Percentiles rank a stretch among this genome's conserved stretches.
Conservation (phyloP, 805 yeast species). For the Zygoascus ofunaensis region DNA sequence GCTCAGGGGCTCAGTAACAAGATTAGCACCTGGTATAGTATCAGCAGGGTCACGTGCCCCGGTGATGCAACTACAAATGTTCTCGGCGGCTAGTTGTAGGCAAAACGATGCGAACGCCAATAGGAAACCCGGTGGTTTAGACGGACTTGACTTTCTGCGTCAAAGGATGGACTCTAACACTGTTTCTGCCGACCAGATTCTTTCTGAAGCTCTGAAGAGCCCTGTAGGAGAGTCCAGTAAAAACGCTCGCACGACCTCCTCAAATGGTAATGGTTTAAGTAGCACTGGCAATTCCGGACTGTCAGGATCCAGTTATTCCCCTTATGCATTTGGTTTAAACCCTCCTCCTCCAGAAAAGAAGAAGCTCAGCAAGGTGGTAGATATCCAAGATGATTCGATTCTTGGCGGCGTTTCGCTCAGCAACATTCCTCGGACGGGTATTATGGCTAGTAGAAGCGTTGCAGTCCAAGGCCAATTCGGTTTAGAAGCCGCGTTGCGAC, state of each 20-base stretch:
- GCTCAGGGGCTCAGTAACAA: neutral
- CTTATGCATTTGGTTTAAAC: constrained; percentile 2
- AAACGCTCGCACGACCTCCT: neutral
- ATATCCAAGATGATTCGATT: constrained; percentile 3
- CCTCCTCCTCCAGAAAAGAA: neutral
- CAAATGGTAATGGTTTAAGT: neutral
- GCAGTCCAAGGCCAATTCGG: constrained; percentile 19
- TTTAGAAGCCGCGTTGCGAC: constrained; percentile 20
- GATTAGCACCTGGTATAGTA: neutral
- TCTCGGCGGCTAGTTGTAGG: too few species aligned
- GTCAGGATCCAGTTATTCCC: neutral
- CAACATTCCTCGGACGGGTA: constrained; percentile 26
- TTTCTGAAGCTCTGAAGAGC: neutral
- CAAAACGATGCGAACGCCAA: neutral
- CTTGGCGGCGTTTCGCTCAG: constrained; percentile 10
- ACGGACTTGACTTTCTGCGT: neutral
- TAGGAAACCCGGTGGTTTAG: neutral
- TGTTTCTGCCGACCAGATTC: neutral
- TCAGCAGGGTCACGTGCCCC: neutral
- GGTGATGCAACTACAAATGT: too few species aligned
- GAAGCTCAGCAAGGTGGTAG: neutral
- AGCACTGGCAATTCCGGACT: neutral
- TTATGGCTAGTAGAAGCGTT: constrained; percentile 26
- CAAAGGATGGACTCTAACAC: neutral
- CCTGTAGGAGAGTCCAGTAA: too few species aligned